Base-by-base conservation (phyloP, 75 land plant genomes). In the Pseudotsuga menziesii region DNA sequence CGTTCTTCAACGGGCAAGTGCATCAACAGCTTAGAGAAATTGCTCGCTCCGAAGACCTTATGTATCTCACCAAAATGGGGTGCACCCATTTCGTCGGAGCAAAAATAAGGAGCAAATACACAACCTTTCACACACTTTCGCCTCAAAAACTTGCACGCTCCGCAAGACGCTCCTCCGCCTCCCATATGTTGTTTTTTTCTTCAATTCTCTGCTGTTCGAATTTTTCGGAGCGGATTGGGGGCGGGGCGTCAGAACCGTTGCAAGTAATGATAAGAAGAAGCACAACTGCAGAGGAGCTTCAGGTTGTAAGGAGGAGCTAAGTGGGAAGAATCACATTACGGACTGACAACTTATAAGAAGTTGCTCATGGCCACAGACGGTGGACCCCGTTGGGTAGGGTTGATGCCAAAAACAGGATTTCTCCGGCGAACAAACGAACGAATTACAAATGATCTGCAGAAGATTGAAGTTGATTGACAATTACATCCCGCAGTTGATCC, bases 31-130 rank as follows among this genome's bases (percentile, higher is more conserved):
- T 96, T 96, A 35, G 92, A 88, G 15, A 92, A 94, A 75, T 96
- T 96, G 85, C 96, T 93, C 39, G 98, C 98, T 29, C 98, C 98
- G 82, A 96, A 96, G n/a, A 96, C 88, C 86, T 89, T 91, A 79
- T 96, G 99, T 75, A 96, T 97, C 17, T 97, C 99, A 0, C 97
- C 99, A 66, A 96, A 96, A 62, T 93, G 97, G 8, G 94, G 90
- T 3, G 99, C 87, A 35, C 99, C 99, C 4, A 58, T 32, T 58
- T 96, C 94, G 76, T 94, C 99, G 12, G 93, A 81, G 76, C 89
- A 91, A 73, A 96, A 96, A 77, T 96, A 90, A 0, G 99, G 97
- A 22, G 99, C 99, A 59, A 96, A 96, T 20, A 96, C 79, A 85
- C 99, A 96, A 0, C 88, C 91, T 13, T 73, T 90, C 61, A 91